Base-by-base conservation (phyloP, 139 green algal species). In the Nannochloris sp. region DNA sequence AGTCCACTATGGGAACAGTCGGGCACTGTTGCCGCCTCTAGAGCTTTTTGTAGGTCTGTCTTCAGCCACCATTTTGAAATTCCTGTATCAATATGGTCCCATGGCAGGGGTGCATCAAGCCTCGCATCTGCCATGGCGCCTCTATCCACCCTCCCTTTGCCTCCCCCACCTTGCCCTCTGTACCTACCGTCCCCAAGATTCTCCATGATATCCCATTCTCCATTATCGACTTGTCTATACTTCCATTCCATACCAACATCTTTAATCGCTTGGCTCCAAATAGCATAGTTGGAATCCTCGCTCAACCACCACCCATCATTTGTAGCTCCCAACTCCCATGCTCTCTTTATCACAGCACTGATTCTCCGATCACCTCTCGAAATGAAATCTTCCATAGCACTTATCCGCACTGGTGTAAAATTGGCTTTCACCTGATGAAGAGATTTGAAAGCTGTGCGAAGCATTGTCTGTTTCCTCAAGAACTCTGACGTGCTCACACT, bases 1-100 rank as follows among this genome's bases (percentile, higher is more conserved):
- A 82, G 16, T 18, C 74, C 74, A 31, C 55, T 75, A 70, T 90
- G 83, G 2, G 75, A 81, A 78, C 83, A 90, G 74, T 90, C 83
- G 23, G 84, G 76, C 48, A 90, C 75, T 3, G 83, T 90, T 37
- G 68, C 54, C 1, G 81, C 83, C 70, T 90, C 83, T 44, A 90
- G 69, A 10, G 83, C 83, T 24, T 57, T 49, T 74, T 90, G 83
- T 57, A 90, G 72, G 62, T 90, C 83, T 14, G 83, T 61, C 61
- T 90, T 90, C 6, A 90, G 78, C 83, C 83, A 90, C 67, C 67
- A 84, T 71, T 88, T 90, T 50, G 63, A 43, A 57, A 90, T 83
- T 43, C 83, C 75, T 9, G 78, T 80, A 66, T 90, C 81, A 7
- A 90, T 75, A 74, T 88, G 80, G 65, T 90, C 83, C 83, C 83